Percentiles rank a stretch among this genome's conserved stretches.
Evolutionary conservation across 2,329 filamentous ascomycete genomes (phyloP).

Genomic region (Escovopsis sp.): DNA sequence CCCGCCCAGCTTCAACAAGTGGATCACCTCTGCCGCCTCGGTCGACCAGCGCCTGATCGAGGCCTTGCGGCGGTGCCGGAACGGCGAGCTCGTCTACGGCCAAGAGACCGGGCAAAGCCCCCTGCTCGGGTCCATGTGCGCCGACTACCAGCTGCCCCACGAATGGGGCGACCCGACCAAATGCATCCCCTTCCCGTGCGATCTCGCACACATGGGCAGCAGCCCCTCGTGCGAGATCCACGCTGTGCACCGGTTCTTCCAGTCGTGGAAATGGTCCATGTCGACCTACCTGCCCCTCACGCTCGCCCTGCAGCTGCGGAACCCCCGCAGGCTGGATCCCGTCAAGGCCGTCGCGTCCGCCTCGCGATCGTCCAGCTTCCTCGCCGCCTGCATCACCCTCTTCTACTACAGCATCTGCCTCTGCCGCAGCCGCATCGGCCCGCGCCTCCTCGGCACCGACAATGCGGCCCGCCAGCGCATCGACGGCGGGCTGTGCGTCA

Average conservation of each 20-base stretch:
- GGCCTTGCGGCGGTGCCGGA: slow-evolving; percentile 52
- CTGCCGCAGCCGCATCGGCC: slow-evolving; percentile 57
- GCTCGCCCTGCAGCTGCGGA: slow-evolving; percentile 42
- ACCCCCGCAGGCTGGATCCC: slow-evolving; percentile 30
- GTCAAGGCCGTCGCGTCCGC: slow-evolving; percentile 45
- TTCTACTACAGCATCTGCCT: slow-evolving; percentile 84
- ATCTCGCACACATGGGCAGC: slow-evolving; percentile 68
- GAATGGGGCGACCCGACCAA: slow-evolving; percentile 57
- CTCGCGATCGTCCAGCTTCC: slow-evolving; percentile 58
- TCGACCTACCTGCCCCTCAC: slow-evolving; percentile 65
- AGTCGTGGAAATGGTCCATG: slow-evolving; percentile 60
- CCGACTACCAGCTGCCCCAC: slow-evolving; percentile 53
- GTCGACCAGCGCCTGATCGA: slow-evolving; percentile 62
- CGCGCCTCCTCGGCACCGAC: slow-evolving; percentile 45
- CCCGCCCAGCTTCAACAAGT: slow-evolving; percentile 61
- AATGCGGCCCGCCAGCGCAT: slow-evolving; percentile 32
- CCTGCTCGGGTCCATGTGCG: slow-evolving; percentile 57
- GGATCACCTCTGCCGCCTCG: slow-evolving; percentile 65
- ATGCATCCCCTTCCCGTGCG: slow-evolving; percentile 62
- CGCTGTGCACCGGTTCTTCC: slow-evolving; percentile 50
- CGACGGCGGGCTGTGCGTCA: slow-evolving; percentile 53
- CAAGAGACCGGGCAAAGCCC: slow-evolving; percentile 54
- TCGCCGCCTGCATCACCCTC: slow-evolving; percentile 60
- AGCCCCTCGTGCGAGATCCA: slow-evolving; percentile 63
- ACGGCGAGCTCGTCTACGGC: slow-evolving; percentile 54